These are phyloP conservation scores for Coemansia sp. DNA, from an alignment of 192 early-diverging fungal species.

Conservation along the genomic window DNA sequence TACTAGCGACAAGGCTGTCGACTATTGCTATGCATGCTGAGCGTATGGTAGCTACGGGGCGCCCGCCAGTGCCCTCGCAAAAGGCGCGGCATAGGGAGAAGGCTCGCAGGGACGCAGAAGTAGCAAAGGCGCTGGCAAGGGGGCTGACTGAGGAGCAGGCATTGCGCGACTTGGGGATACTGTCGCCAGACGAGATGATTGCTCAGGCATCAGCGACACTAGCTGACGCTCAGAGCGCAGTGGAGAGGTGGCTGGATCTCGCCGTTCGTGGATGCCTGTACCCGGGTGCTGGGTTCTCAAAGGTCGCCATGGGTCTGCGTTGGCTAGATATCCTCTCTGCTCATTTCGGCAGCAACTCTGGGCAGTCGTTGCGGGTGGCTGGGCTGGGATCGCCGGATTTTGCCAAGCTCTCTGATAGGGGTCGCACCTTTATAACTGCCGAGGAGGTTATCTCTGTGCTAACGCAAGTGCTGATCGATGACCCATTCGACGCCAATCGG, in stretches of 20 bases:
- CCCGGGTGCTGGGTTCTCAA: constrained; percentile 51
- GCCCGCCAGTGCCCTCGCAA: constrained; percentile 45
- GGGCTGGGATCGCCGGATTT: constrained; percentile 35
- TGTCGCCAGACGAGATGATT: constrained; percentile 38
- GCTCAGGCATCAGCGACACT: constrained; percentile 17
- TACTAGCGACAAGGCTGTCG: constrained; percentile 62
- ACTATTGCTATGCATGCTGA: constrained; percentile 35
- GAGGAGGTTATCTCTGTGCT: constrained; percentile 53
- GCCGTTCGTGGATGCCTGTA: constrained; percentile 50
- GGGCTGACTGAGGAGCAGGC: constrained; percentile 37
- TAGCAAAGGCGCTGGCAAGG: constrained; percentile 17
- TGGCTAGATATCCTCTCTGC: constrained; percentile 42
- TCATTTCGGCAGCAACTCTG: constrained; percentile 23
- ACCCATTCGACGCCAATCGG: constrained; percentile 77
- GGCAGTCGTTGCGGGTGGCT: constrained; percentile 21
- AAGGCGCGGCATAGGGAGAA: constrained; percentile 41
- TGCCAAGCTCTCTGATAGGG: not conserved
- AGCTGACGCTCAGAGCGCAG: constrained; percentile 11
- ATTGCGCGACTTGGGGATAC: constrained; percentile 35
- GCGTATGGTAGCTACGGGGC: constrained; percentile 32
- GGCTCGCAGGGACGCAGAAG: constrained; percentile 22
- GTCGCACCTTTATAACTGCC: constrained; percentile 12
- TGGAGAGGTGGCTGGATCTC: constrained; percentile 40
- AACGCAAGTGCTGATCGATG: constrained; percentile 59
- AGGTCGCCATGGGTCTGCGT: constrained; percentile 45